Evolutionary conservation across 164 flowering plant genomes (phyloP), one percentile per base, ranked within the genome.

Genomic region (Vitis rupestris): DNA sequence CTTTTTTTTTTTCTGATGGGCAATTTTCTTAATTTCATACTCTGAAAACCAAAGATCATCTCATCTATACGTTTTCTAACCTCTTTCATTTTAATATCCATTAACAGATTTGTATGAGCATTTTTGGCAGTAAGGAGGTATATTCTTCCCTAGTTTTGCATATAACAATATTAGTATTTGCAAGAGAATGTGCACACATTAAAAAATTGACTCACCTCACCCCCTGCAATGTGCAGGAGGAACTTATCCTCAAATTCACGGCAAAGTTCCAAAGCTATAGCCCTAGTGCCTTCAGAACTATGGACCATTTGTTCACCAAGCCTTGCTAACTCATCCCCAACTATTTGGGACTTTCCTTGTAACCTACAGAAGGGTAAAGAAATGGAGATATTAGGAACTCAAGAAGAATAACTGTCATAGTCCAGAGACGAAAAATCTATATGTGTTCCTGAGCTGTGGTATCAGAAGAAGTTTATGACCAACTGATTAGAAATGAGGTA

Each of bases 211-310:
- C 88, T 82, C 67, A 93, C 99, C 91, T 96, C 99, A 70, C 99
- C 99, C 71, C 87, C 80, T 9, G 92, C 83, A 68, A 96, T 85
- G 74, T 96, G 98, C 65, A 74, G 91, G 59, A 96, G 98, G 81
- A 96, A 96, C 63, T 83, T 92, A 66, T 96, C 99, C 82, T 96
- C 99, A 80, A 92, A 96, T 79, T 96, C 99, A 68, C 99, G 98
- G 74, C 99, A 96, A 62, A 96, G 92, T 83, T 93, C 97, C 86
- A 96, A 80, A 44, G 97, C 99, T 71, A 93, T 70, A 23, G 99
- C 97, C 73, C 87, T 89, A 51, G 99, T 96, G 54, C 99, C 99
- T 81, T 93, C 99, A 67, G 90, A 71, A 79, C 87, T 89, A 14
- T 75, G 67, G 37, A 92, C 93, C 94, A 90, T 87, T 73, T 83